Percentiles rank a stretch among this genome's conserved stretches.
Evolutionary conservation across 352 stramenopile species (phyloP).

Genomic region (Nothophytophthora sp.): DNA sequence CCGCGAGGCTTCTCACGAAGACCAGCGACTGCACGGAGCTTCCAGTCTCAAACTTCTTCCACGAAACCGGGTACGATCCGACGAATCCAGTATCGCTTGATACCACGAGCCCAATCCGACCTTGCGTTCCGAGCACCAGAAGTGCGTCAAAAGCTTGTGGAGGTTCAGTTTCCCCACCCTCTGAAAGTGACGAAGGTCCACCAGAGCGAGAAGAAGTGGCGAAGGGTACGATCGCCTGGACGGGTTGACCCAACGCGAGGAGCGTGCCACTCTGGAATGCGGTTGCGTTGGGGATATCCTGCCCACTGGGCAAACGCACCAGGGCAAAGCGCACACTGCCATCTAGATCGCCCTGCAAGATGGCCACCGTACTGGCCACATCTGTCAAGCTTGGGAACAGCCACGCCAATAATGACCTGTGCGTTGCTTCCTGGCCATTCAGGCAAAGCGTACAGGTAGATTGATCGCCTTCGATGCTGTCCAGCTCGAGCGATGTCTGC

Average conservation of each 20-base stretch:
- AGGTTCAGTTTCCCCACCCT: not conserved
- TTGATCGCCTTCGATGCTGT: conserved; percentile 68
- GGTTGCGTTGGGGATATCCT: conserved; percentile 10
- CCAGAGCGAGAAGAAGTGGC: not conserved
- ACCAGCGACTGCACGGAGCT: conserved; percentile 21
- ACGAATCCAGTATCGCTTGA: not conserved
- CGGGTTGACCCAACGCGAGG: conserved; percentile 26
- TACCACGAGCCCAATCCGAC: conserved; percentile 13
- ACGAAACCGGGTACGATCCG: conserved; percentile 7
- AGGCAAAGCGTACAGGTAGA: conserved; percentile 43
- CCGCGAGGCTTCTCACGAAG: conserved; percentile 26
- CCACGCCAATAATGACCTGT: conserved; percentile 18
- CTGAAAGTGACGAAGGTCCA: not conserved
- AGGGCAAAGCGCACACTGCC: conserved; percentile 44
- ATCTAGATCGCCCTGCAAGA: conserved; percentile 69
- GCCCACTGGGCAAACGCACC: conserved; percentile 8
- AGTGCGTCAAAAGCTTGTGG: conserved; percentile 14
- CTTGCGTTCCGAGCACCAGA: conserved; percentile 21
- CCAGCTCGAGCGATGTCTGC: conserved; percentile 30
- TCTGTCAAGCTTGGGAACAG: conserved; percentile 25
- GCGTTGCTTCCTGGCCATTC: conserved; percentile 6
- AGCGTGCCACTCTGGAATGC: conserved; percentile 16
- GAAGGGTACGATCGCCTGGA: conserved; percentile 39
- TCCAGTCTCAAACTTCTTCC: conserved; percentile 18
- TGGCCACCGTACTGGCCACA: conserved; percentile 9